Percentiles rank a stretch among this genome's conserved stretches.
Evolutionary conservation across 2,329 filamentous ascomycete species (phyloP).

Genomic region (Xylariaceae sp.): DNA sequence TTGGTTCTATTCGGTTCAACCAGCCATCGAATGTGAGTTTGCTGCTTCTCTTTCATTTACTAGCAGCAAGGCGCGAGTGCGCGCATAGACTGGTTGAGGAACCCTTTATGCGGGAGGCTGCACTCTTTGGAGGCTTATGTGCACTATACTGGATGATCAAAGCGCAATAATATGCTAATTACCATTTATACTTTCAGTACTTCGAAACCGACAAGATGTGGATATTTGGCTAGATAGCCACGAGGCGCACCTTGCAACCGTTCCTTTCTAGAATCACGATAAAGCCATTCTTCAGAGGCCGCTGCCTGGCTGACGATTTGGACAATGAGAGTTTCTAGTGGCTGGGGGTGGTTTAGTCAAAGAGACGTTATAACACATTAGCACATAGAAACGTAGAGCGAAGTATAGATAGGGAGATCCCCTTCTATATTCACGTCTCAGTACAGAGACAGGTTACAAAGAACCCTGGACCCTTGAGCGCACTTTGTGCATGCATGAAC

Average conservation of each 20-base stretch:
- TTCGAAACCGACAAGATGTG: slow-evolving; percentile 62
- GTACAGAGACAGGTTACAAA: slow-evolving; percentile 22
- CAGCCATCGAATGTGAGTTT: slow-evolving; percentile 71
- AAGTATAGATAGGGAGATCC: slow-evolving; percentile 36
- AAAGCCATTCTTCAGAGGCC: not conserved
- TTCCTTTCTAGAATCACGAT: slow-evolving; percentile 16
- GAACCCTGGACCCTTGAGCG: slow-evolving; percentile 19
- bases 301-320: slow-evolving; percentile 1
- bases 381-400: slow-evolving; percentile 31
- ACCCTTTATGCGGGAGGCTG: not conserved
- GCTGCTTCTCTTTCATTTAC: slow-evolving; percentile 21
- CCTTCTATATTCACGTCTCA: slow-evolving; percentile 31
- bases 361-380: slow-evolving; percentile 8
- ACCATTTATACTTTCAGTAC: slow-evolving; percentile 49
- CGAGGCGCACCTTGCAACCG: not conserved
- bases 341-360: slow-evolving; percentile 7
- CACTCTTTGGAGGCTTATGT: not conserved
- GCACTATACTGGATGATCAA: not conserved
- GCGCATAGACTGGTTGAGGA: not conserved
- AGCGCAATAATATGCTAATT: slow-evolving; percentile 24
- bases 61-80: not conserved
- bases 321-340: not conserved
- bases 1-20: slow-evolving; percentile 72
- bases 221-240: slow-evolving; percentile 56
- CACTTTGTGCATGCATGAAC: slow-evolving; percentile 22